These are phyloP conservation scores for Amaranthus cruentus DNA, from an alignment of 148 eudicot species.

Conservation along the genomic window DNA sequence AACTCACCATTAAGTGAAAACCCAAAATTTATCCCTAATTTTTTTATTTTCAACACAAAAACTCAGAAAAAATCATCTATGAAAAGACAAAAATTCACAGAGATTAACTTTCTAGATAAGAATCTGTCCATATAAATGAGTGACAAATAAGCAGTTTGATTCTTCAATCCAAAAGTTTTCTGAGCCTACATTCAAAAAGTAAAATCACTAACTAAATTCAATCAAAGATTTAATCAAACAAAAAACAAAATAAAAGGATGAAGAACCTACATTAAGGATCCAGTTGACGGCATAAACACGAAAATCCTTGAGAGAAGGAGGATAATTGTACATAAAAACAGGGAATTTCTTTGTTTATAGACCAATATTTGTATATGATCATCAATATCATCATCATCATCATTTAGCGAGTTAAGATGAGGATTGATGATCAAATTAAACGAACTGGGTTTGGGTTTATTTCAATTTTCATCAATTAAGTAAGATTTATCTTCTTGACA, in stretches of 20 bases:
- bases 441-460: not conserved
- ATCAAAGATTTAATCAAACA: too few relatives aligned
- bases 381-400: constrained; percentile 18
- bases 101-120: constrained; percentile 32
- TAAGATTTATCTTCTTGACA: too few relatives aligned
- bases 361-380: constrained; percentile 34
- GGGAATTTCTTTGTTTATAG: constrained; percentile 24
- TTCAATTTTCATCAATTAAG: not conserved
- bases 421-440: not conserved
- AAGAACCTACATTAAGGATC: constrained; percentile 36
- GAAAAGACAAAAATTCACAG: constrained; percentile 29
- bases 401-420: too few relatives aligned
- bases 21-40: too few relatives aligned
- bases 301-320: constrained; percentile 32
- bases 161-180: not conserved
- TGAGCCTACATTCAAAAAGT: constrained; percentile 28
- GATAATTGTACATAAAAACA: not conserved
- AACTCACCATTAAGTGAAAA: too few relatives aligned
- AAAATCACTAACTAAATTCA: not conserved
- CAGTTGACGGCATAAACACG: constrained; percentile 40
- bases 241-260: too few relatives aligned
- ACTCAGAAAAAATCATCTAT: not conserved
- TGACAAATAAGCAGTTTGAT: too few relatives aligned
- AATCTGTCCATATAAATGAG: constrained; percentile 39
- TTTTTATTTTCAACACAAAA: too few relatives aligned